These are phyloP conservation scores for Wallacemonas rigidus DNA, from an alignment of 208 protist genomes.

Conservation along the genomic window DNA sequence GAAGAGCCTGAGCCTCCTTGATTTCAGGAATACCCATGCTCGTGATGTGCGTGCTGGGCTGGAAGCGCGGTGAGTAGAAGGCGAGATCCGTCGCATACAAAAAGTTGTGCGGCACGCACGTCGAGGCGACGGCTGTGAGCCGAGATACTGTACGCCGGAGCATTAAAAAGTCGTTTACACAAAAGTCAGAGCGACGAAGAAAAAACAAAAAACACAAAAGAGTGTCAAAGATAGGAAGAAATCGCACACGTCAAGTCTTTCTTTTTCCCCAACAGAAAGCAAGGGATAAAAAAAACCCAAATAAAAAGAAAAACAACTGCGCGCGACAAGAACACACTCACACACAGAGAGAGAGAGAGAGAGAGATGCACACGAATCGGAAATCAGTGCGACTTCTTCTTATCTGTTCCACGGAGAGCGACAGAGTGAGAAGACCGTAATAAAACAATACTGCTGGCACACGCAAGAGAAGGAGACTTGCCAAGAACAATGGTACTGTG, in stretches of 20 bases:
- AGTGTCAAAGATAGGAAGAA: neutral
- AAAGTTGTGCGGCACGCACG: slow-evolving; percentile 62
- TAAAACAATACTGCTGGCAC: too few species aligned
- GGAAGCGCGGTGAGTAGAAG: slow-evolving; percentile 87
- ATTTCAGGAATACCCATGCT: slow-evolving; percentile 72
- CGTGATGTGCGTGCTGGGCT: slow-evolving; percentile 60
- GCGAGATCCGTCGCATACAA: slow-evolving; percentile 70
- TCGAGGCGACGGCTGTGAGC: slow-evolving; percentile 42
- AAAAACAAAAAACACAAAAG: slow-evolving; percentile 1
- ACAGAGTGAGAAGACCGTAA: too few species aligned
- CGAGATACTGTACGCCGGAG: slow-evolving; percentile 31
- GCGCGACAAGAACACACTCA: too few species aligned
- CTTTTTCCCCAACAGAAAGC: too few species aligned
- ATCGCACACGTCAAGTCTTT: neutral
- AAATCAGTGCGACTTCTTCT: too few species aligned
- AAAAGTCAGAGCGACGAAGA: too few species aligned
- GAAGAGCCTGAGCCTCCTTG: slow-evolving; percentile 56
- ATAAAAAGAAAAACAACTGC: neutral
- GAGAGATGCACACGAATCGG: too few species aligned
- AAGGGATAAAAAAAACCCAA: neutral
- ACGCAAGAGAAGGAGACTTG: too few species aligned
- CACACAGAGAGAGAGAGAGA: too few species aligned
- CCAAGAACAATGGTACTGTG: too few species aligned
- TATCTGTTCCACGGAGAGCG: too few species aligned
- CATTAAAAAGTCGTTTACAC: slow-evolving; percentile 28